These are phyloP conservation scores for Rhizoclosmatium globosum DNA, from an alignment of 192 early-diverging fungal genomes.

Conservation along the genomic window DNA sequence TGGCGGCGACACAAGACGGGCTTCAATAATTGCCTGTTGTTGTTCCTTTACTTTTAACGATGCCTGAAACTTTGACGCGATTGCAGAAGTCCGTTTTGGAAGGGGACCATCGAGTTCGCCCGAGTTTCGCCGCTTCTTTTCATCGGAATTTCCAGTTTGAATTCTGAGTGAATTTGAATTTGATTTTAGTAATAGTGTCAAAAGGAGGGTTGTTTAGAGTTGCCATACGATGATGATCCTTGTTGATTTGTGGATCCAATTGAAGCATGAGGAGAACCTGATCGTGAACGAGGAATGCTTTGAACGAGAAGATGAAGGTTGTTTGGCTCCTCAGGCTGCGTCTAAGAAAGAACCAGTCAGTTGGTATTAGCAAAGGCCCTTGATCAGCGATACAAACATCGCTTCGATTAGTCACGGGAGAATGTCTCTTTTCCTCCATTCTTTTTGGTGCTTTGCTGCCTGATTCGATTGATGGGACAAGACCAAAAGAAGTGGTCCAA, in stretches of 20 bases:
- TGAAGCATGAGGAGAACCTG: background rate
- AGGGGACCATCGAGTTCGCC: background rate
- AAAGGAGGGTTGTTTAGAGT: background rate
- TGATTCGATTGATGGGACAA: too few relatives aligned
- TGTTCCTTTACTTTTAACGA: slow-evolving; percentile 12
- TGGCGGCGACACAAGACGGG: slow-evolving; percentile 17
- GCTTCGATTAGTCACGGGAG: too few relatives aligned
- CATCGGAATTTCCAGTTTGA: background rate
- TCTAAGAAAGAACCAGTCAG: background rate
- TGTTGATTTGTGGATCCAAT: background rate
- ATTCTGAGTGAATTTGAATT: background rate
- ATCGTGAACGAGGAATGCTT: slow-evolving; percentile 14
- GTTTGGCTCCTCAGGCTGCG: background rate
- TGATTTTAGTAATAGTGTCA: background rate
- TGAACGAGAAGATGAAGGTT: slow-evolving; percentile 28
- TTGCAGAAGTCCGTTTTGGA: background rate
- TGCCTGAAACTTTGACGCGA: slow-evolving; percentile 3
- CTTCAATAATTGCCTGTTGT: slow-evolving; percentile 22
- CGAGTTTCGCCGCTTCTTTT: background rate
- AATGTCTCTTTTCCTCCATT: too few relatives aligned
- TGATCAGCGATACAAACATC: too few relatives aligned
- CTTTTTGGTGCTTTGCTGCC: too few relatives aligned
- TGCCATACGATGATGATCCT: background rate
- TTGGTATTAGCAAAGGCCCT: too few relatives aligned
- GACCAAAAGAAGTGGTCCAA: too few relatives aligned